A percentile compares a stretch with the other conserved stretches of the same genome.
These are phyloP conservation scores for Tolypocladium inflatum DNA, from an alignment of 2,329 filamentous ascomycete species.

Conservation along the genomic window DNA sequence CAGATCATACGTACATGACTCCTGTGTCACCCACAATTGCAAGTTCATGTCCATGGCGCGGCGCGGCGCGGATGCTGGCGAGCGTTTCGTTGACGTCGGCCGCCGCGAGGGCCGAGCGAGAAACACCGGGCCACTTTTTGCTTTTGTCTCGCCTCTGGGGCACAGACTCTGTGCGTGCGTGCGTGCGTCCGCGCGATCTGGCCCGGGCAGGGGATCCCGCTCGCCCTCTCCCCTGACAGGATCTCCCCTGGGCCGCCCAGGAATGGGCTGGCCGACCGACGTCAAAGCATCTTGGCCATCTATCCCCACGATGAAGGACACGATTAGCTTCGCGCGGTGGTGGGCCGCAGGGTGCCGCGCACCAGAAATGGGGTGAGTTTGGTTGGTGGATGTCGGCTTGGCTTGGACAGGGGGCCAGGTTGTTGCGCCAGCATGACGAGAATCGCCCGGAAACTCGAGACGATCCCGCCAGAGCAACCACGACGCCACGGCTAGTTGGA, in stretches of 20 bases:
- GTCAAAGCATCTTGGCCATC: neutral
- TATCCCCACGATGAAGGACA: conserved; percentile 1
- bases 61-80: neutral
- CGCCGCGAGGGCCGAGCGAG: neutral
- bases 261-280: neutral
- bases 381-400: neutral
- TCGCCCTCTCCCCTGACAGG: neutral
- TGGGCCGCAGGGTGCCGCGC: neutral
- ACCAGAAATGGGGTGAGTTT: neutral
- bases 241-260: neutral
- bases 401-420: neutral
- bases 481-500: too few species aligned
- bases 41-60: neutral
- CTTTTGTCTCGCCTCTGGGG: neutral
- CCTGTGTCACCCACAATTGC: neutral
- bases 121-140: neutral
- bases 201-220: neutral
- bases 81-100: neutral
- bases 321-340: conserved; percentile 1
- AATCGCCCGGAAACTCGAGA: neutral
- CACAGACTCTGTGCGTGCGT: neutral
- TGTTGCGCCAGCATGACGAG: neutral
- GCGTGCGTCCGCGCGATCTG: neutral
- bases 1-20: neutral
- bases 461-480: neutral